Evolutionary conservation across 345 rosid species (phyloP), one percentile per base, ranked within the genome.

Genomic region (Luvunga scandens): DNA sequence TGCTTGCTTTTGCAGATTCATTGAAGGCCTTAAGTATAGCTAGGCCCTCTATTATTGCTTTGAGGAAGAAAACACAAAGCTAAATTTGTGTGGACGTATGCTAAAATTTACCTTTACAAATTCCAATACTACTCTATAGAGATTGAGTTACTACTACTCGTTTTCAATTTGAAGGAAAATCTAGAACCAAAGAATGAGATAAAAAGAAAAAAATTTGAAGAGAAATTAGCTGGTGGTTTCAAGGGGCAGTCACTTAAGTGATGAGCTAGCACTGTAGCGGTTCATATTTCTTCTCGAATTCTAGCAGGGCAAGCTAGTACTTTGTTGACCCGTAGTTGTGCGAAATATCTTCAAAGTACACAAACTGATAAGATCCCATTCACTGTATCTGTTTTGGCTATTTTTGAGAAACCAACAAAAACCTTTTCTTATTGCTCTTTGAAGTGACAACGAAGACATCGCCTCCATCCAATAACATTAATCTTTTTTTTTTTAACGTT

Each of bases 321-420:
- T 83, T 69, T 74, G 74, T 73, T 72, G 86, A 75, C 83, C 73
- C 62, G 39, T 66, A 39, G 45, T 53, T 75, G 73, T 66, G 24
- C 78, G 78, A 60, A 79, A 78, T 71, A 77, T 83, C 75, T 77
- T 34, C 67, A 7, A 78, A 79, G 83, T 83, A 78, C 85, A 81
- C 30, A 31, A 34, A 36, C 81, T 74, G 77, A 82, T 78, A 67
- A 80, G 71, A 31, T 77, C 57, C 30, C 62, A 4, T 77, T 53
- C 69, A 80, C 83, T 77, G 84, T 70, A 22, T 76, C 73, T 82
- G 81, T 76, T 78, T 80, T 83, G 84, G 81, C 86, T 78, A 82
- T 88, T 84, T 83, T 64, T 80, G 83, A 80, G 73, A 86, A 86
- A 83, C 83, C 85, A 83, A 83, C 84, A 84, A 81, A 77, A 69